These are phyloP conservation scores for Pestalotiopsis fici DNA, from an alignment of 2,329 filamentous ascomycete genomes.

Conservation along the genomic window DNA sequence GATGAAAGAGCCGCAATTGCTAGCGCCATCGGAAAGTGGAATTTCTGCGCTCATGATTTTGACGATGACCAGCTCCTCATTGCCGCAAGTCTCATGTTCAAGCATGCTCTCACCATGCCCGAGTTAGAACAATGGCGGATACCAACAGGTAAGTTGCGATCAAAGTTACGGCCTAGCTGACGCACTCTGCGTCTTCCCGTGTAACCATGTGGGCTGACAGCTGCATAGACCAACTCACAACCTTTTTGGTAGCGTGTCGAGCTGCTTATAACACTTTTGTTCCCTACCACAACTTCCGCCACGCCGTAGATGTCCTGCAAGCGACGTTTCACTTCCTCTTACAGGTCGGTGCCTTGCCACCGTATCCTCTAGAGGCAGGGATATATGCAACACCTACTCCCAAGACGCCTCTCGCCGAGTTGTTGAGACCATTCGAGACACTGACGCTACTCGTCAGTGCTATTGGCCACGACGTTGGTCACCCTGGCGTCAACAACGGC, in stretches of 20 bases:
- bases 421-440: slow-evolving; percentile 85
- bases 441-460: slow-evolving; percentile 89
- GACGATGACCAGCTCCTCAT: slow-evolving; percentile 88
- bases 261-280: slow-evolving; percentile 96
- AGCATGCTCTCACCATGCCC: slow-evolving; percentile 81
- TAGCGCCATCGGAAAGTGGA: slow-evolving; percentile 74
- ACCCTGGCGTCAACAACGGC: slow-evolving; percentile 97
- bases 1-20: slow-evolving; percentile 68
- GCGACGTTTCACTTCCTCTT: slow-evolving; percentile 90
- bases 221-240: slow-evolving; percentile 71
- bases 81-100: slow-evolving; percentile 83
- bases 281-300: slow-evolving; percentile 96
- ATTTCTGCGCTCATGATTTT: slow-evolving; percentile 87
- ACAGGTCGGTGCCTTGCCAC: slow-evolving; percentile 73
- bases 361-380: slow-evolving; percentile 53
- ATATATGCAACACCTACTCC: slow-evolving; percentile 27
- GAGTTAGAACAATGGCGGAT: slow-evolving; percentile 82
- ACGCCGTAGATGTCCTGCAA: slow-evolving; percentile 94
- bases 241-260: slow-evolving; percentile 84
- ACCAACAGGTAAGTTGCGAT: slow-evolving; percentile 63
- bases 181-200: background rate
- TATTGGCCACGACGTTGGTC: slow-evolving; percentile 97
- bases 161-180: background rate
- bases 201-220: slow-evolving; percentile 36
- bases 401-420: slow-evolving; percentile 68